These are phyloP conservation scores for Oenanthe javanica DNA, from an alignment of 140 eudicot genomes.

Conservation along the genomic window DNA sequence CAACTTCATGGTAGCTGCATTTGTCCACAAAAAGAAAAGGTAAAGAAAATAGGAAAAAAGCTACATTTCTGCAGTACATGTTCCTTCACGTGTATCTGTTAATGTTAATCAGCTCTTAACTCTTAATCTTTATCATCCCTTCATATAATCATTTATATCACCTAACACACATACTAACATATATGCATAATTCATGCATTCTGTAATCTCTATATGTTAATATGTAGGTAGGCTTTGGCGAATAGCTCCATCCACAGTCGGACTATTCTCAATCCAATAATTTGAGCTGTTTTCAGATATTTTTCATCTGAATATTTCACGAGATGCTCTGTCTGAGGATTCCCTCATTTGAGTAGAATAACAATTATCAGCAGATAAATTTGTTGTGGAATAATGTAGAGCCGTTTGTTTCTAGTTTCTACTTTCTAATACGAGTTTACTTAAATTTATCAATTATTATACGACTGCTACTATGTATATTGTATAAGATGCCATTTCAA, in stretches of 20 bases:
- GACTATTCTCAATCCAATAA: not conserved
- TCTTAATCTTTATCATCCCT: not conserved
- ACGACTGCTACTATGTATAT: too few relatives aligned
- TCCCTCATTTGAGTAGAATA: not conserved
- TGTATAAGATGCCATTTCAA: too few relatives aligned
- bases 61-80: not conserved
- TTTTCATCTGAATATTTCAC: not conserved
- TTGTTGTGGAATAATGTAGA: not conserved
- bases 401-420: not conserved
- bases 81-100: not conserved
- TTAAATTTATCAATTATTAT: too few relatives aligned
- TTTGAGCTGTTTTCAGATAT: not conserved
- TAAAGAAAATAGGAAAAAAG: not conserved
- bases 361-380: not conserved
- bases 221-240: not conserved
- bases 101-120: not conserved
- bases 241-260: not conserved
- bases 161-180: not conserved
- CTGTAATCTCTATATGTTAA: not conserved
- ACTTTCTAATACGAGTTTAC: not conserved
- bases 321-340: not conserved
- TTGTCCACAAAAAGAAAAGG: not conserved
- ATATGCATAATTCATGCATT: not conserved
- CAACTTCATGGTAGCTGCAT: constrained; percentile 4
- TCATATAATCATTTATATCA: not conserved